Evolutionary conservation across 2,329 filamentous ascomycete genomes (phyloP), one percentile per base, ranked within the genome.

Genomic region (Neonectria faginata): DNA sequence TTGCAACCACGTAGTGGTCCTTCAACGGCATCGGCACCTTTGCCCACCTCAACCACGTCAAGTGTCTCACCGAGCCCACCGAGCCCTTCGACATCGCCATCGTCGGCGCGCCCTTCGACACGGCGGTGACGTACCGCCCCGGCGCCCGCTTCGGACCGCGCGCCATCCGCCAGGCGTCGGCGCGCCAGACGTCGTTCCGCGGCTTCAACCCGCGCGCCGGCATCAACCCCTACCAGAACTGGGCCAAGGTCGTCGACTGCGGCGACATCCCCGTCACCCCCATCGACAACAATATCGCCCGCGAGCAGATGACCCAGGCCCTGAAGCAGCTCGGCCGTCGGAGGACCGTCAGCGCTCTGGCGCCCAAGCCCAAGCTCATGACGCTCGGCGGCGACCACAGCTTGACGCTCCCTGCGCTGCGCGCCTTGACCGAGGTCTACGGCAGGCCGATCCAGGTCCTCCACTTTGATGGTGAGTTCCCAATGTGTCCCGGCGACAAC

Each of bases 241-340:
- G 92, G 87, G 90, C 93, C 9, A 93, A 87, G 54, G 88, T 97
- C 64, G 83, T 95, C 55, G 94, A 97, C 82, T 97, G 94, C 78
- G 94, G 94, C 51, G 94, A 97, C 76, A 93, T 97, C 60, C 93
- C 94, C 29, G 85, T 97, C 69, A 92, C 91, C 0, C 94, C 94
- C 0, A 91, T 97, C 71, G 93, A 97, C 81, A 97, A 97, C 77
- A 88, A 84, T 1, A 83, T 97, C 16, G 94, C 94, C 0, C 82
- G 94, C 58, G 83, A 85, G 48, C 94, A 97, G 79, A 97, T 97
- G 93, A 92, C 88, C 33, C 88, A 91, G 74, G 93, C 92, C 0
- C 94, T 92, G 77, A 82, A 85, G 7, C 91, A 94, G 78, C 88
- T 97, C 3, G 84, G 83, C 31, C 75, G 70, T 41, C 77, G 82